Evolutionary conservation across 495 filamentous ascomycete species (phyloP).

Genomic region (Lophiostoma macrostomum): DNA sequence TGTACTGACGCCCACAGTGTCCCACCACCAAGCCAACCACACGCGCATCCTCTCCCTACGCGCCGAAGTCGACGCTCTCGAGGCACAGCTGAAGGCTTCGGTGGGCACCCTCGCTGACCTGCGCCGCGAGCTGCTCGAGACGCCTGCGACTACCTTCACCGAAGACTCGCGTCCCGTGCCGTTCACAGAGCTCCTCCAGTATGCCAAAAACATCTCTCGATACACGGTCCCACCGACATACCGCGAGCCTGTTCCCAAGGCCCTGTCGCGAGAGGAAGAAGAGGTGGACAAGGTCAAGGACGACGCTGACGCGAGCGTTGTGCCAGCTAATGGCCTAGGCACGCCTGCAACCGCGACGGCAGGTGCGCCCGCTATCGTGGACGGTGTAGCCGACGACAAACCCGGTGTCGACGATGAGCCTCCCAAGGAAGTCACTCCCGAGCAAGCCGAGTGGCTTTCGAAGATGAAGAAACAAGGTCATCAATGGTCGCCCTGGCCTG

Average conservation of each 20-base stretch:
- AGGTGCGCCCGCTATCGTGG: background rate
- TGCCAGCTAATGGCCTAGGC: conserved; percentile 13
- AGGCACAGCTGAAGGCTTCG: conserved; percentile 60
- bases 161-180: conserved; percentile 46
- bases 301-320: conserved; percentile 19
- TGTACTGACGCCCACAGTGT: conserved; percentile 45
- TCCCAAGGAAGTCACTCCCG: conserved; percentile 8
- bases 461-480: background rate
- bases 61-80: conserved; percentile 54
- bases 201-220: conserved; percentile 69
- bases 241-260: conserved; percentile 40
- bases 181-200: conserved; percentile 65
- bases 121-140: conserved; percentile 61
- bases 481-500: conserved; percentile 19
- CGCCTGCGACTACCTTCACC: conserved; percentile 53
- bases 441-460: conserved; percentile 24
- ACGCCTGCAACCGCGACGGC: conserved; percentile 2
- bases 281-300: conserved; percentile 31
- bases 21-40: conserved; percentile 66
- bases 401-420: background rate
- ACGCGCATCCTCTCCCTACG: conserved; percentile 61
- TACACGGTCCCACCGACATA: conserved; percentile 67
- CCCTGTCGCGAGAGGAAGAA: conserved; percentile 27
- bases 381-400: background rate
- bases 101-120: conserved; percentile 60